phyloP scores from a whole-genome alignment of 257 asterid species.

The Ballota nigra region DNA sequence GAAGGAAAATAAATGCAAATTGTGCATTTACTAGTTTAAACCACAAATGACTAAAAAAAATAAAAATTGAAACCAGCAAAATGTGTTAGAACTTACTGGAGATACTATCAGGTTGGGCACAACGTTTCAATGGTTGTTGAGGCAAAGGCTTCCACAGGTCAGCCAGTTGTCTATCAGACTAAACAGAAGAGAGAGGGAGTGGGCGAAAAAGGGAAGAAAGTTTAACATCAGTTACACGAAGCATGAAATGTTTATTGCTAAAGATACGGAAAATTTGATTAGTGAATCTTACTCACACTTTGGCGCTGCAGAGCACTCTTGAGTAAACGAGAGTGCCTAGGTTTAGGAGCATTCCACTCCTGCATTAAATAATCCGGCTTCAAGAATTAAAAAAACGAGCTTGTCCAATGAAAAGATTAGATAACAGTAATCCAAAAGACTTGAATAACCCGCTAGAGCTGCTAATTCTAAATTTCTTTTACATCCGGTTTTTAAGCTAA shows the following conservation, averaged over 20 bases:
- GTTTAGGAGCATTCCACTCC: conserved; percentile 90
- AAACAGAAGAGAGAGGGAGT: conserved; percentile 20
- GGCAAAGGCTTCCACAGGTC: conserved; percentile 81
- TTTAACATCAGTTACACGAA: conserved; percentile 10
- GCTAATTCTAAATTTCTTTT: neutral
- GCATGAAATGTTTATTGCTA: neutral
- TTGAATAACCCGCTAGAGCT: neutral
- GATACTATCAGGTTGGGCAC: conserved; percentile 26
- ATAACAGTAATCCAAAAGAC: neutral
- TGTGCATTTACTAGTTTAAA: neutral
- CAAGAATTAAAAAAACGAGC: conserved; percentile 17
- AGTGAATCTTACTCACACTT: conserved; percentile 57
- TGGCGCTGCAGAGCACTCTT: conserved; percentile 71
- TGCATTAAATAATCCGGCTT: conserved; percentile 29
- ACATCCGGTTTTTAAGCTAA: neutral
- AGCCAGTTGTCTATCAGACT: conserved; percentile 53
- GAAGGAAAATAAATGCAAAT: neutral
- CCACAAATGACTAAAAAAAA: neutral
- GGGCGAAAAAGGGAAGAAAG: conserved; percentile 5
- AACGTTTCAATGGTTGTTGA: conserved; percentile 62
- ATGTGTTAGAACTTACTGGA: conserved; percentile 43
- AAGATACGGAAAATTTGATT: neutral
- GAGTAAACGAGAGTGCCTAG: conserved; percentile 79
- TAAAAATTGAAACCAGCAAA: neutral
- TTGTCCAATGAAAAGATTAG: neutral